Conservation (phyloP, 441 rosid genomes). For the Capsella rubella region DNA sequence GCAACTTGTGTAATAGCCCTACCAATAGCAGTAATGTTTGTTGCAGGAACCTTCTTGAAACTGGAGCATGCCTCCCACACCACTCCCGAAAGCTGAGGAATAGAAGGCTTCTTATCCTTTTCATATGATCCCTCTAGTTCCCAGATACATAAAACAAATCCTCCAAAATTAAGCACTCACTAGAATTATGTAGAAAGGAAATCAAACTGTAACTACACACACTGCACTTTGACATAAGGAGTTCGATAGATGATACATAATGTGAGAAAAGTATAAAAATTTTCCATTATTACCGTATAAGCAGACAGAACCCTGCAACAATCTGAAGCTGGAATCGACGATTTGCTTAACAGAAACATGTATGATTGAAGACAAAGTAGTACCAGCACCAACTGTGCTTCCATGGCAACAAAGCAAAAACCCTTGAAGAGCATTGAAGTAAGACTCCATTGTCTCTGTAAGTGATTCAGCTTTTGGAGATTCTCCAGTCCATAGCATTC, state of each 20-base stretch:
- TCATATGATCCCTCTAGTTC: constrained; percentile 57
- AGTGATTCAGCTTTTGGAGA: constrained; percentile 71
- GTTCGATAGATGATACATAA: not conserved
- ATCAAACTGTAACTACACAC: not conserved
- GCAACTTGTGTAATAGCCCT: constrained; percentile 90
- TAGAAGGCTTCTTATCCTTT: constrained; percentile 51
- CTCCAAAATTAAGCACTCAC: not conserved
- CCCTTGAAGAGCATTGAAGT: constrained; percentile 83
- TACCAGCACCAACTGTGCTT: constrained; percentile 80
- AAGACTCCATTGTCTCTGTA: constrained; percentile 73
- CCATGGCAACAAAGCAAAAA: constrained; percentile 82
- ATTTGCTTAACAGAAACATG: constrained; percentile 73
- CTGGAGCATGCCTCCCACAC: constrained; percentile 93
- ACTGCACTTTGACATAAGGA: not conserved
- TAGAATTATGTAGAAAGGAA: not conserved
- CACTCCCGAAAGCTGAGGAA: constrained; percentile 78
- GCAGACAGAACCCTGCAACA: constrained; percentile 74
- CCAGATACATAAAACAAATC: not conserved
- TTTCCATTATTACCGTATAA: constrained; percentile 57
- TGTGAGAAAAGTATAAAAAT: not conserved
- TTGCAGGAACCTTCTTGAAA: constrained; percentile 83
- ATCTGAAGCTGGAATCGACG: constrained; percentile 85
- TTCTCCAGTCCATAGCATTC: constrained; percentile 92
- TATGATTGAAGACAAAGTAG: constrained; percentile 74
- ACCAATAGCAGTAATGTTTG: constrained; percentile 84